Base-by-base conservation (phyloP, 305 asterid species). In the Fraxinus ornus region DNA sequence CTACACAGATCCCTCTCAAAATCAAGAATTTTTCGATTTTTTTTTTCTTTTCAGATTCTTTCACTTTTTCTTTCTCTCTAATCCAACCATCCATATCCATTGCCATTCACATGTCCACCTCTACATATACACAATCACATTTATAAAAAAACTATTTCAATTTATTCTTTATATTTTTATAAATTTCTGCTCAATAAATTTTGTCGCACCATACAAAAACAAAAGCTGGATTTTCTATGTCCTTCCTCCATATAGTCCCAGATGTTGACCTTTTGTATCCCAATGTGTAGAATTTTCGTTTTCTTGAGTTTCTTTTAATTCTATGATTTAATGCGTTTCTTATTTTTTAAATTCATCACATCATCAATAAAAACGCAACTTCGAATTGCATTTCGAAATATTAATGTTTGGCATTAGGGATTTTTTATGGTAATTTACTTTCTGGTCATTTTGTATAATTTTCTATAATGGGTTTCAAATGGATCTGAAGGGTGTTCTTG, bases 221-320 rank as follows among this genome's bases (percentile, higher is more conserved):
- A 60, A 71, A 68, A 79, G 35, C 85, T 80, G 84, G 88, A 82
- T 72, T 85, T 87, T 83, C 82, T 52, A 41, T 57, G 10, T 68
- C 39, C 5, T 68, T 68, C 86, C 26, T 36, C 79, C 66, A 9
- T 70, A 5, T 78, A 76, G 21, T 78, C 82, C 70, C 77, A 83
- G 88, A 79, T 86, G 87, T 24, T 88, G 86, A 86, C 89, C 79
- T 81, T 83, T 76, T 84, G 71, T 79, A 76, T 32, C 81, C 82
- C 66, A 66, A 60, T 84, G 64, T 64, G 85, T 64, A 75, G 57
- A 57, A 47, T 83, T 75, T 79, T 26, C 21, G 74, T 17, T 36
- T 37, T 37, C 75, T 26, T 19, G 33, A 41, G 66, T 80, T 84
- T 75, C 39, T 84, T 1, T 36, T 41, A 72, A 83, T 78, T 77